Evolutionary conservation across 768 basidiomycete genomes (phyloP), one percentile per base, ranked within the genome.

Genomic region (Chalciporus chontae): DNA sequence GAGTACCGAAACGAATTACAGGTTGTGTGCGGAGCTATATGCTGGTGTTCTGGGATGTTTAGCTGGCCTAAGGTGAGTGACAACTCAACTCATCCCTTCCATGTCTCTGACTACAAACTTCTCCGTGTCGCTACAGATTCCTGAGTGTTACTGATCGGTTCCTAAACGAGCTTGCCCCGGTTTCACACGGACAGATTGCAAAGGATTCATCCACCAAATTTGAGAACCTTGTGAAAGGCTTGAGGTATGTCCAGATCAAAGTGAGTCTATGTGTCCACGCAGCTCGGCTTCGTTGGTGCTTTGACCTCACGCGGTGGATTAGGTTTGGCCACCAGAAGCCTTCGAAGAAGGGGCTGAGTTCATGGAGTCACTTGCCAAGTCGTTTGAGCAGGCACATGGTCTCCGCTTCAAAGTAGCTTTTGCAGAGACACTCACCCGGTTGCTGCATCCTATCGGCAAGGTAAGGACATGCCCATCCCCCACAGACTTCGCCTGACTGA

Each of bases 311-410:
- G 4, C 19, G 11, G 21, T 47, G 11, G 15, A 23, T 55, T 31
- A 91, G 89, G 93, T 95, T 39, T 96, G 91, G 83, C 94, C 94
- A 2, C 87, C 90, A 13, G 89, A 93, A 63, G 84, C 87, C 5
- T 94, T 96, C 50, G 94, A 96, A 63, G 88, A 94, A 66, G 90
- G 88, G 3, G 87, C 93, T 3, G 94, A 97, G 58, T 96, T 95
- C 57, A 69, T 96, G 69, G 85, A 90, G 52, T 80, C 83, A 7
- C 69, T 96, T 15, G 87, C 93, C 3, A 87, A 85, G 59, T 84
- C 86, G 0, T 96, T 90, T 59, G 83, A 80, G 39, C 82, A 90
- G 56, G 83, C 90, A 0, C 93, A 94, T 58, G 94, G 94, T 8
- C 72, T 83, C 37, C 79, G 83, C 36, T 71, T 96, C 51, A 96